Percentiles rank a stretch among this genome's conserved stretches.
Evolutionary conservation across 208 protist species (phyloP).

Genomic region (Sergeia podlipaevii): DNA sequence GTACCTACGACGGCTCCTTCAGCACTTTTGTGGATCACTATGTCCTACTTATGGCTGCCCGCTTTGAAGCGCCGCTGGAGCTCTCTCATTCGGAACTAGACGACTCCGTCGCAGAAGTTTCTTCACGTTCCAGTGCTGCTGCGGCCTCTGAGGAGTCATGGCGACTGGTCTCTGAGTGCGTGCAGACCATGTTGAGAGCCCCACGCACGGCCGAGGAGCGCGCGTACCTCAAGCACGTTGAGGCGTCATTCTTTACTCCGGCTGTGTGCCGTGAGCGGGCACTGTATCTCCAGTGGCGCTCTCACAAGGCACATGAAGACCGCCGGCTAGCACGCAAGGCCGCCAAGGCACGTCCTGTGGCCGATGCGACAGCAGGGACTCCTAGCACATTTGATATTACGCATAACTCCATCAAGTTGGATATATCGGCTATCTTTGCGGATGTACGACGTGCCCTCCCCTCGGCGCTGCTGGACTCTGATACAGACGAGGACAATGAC

Average conservation of each 20-base stretch:
- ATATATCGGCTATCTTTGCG: slow-evolving; percentile 45
- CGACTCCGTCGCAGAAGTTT: neutral
- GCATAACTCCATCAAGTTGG: slow-evolving; percentile 33
- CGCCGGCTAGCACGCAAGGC: neutral
- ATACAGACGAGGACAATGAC: slow-evolving; percentile 25
- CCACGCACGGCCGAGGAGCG: slow-evolving; percentile 57
- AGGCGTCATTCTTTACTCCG: slow-evolving; percentile 46
- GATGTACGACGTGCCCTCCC: slow-evolving; percentile 50
- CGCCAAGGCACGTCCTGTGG: neutral
- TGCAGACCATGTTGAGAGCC: slow-evolving; percentile 42
- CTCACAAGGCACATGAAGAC: neutral
- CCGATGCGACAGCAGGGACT: neutral
- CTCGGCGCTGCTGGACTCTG: slow-evolving; percentile 22
- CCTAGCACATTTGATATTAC: slow-evolving; percentile 57
- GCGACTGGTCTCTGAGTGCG: slow-evolving; percentile 48
- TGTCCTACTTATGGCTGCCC: slow-evolving; percentile 75
- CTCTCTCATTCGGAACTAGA: slow-evolving; percentile 7
- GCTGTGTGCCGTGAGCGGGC: slow-evolving; percentile 59
- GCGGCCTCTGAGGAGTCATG: slow-evolving; percentile 19
- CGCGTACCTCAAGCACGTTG: slow-evolving; percentile 37
- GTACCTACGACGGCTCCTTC: slow-evolving; percentile 24
- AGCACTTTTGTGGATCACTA: slow-evolving; percentile 82
- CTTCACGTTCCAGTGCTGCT: neutral
- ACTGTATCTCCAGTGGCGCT: slow-evolving; percentile 51
- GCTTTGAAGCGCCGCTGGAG: slow-evolving; percentile 59